Evolutionary conservation across 345 rosid genomes (phyloP).

Genomic region (Stellera chamaejasme): DNA sequence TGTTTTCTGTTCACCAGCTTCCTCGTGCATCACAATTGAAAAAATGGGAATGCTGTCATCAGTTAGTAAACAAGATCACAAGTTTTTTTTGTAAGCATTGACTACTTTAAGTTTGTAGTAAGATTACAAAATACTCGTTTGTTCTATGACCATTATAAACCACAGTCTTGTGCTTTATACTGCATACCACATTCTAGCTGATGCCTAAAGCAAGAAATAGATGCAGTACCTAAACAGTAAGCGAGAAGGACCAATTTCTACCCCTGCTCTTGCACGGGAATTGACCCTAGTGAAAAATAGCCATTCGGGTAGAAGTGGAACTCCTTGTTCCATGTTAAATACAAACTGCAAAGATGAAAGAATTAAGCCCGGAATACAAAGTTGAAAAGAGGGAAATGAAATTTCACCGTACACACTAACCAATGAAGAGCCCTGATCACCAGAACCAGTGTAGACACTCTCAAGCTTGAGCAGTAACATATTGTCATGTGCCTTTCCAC

Average conservation of each 20-base stretch:
- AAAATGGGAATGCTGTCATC: too few species aligned
- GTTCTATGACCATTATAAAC: too few species aligned
- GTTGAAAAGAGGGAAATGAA: slow-evolving; percentile 3
- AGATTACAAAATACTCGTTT: too few species aligned
- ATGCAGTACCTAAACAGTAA: slow-evolving; percentile 53
- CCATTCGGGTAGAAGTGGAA: slow-evolving; percentile 85
- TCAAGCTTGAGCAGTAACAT: slow-evolving; percentile 75
- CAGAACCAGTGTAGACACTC: slow-evolving; percentile 84
- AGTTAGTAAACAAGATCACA: too few species aligned
- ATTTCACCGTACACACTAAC: slow-evolving; percentile 30
- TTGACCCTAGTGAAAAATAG: slow-evolving; percentile 78
- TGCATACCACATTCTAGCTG: too few species aligned
- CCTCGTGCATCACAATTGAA: too few species aligned
- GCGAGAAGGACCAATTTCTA: slow-evolving; percentile 70
- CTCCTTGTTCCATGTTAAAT: slow-evolving; percentile 88
- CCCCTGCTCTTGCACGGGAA: slow-evolving; percentile 74
- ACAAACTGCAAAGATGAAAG: slow-evolving; percentile 49
- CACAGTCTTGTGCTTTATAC: too few species aligned
- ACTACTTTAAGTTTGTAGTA: too few species aligned
- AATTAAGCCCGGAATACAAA: slow-evolving; percentile 8
- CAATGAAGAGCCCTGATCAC: slow-evolving; percentile 89
- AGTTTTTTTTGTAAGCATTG: too few species aligned
- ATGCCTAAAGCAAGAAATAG: background rate
- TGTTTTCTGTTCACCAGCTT: too few species aligned
- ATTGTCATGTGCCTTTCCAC: slow-evolving; percentile 77